Conservation (phyloP, 257 asterid species). For the Catharanthus roseus region DNA sequence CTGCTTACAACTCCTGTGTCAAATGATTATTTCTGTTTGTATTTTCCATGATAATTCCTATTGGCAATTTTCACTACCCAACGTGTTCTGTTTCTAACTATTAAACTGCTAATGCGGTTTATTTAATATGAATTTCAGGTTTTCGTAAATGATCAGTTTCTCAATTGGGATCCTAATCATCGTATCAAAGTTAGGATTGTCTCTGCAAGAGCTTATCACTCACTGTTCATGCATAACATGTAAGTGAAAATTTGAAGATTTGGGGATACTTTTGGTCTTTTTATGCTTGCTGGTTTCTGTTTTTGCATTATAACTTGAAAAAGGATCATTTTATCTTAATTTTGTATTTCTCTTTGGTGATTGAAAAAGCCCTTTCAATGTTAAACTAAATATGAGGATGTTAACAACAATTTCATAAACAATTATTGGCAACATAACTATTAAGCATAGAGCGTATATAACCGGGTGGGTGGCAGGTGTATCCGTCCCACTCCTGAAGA, state of each 20-base stretch:
- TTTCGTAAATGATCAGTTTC: conserved; percentile 83
- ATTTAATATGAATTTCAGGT: conserved; percentile 37
- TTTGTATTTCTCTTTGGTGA: not conserved
- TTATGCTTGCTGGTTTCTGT: not conserved
- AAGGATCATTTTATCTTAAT: not conserved
- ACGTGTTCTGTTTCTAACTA: not conserved
- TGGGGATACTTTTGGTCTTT: not conserved
- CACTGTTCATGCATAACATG: conserved; percentile 97
- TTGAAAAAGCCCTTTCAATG: not conserved
- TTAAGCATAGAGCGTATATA: conserved; percentile 21
- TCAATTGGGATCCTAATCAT: conserved; percentile 86
- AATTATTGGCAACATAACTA: conserved; percentile 19
- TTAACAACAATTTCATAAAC: not conserved
- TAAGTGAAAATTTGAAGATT: conserved; percentile 31
- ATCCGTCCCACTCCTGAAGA: conserved; percentile 90
- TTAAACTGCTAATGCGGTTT: not conserved
- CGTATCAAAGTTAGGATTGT: conserved; percentile 91
- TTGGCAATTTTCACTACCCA: not conserved
- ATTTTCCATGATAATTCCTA: not conserved
- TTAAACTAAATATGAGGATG: not conserved
- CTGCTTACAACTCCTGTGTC: not conserved
- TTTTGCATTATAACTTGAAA: not conserved
- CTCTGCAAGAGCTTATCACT: conserved; percentile 93
- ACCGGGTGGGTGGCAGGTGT: conserved; percentile 81
- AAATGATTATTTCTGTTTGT: not conserved